Evolutionary conservation across 2,329 filamentous ascomycete genomes (phyloP).

Genomic region (Colletotrichum orchidophilum): DNA sequence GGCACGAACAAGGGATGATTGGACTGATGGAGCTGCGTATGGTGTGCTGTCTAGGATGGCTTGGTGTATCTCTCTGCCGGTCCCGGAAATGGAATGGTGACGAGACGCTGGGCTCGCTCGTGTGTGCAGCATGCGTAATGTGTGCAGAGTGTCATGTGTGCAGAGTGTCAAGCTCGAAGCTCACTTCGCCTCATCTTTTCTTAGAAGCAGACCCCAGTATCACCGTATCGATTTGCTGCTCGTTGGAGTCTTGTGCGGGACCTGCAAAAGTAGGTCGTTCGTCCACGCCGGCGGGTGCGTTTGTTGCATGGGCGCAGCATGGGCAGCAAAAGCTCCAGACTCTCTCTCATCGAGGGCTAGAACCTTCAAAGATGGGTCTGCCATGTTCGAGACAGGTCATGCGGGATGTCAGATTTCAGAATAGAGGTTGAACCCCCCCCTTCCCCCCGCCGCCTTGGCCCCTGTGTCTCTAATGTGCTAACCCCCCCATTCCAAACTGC

Average conservation of each 20-base stretch:
- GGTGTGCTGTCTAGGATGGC: not conserved
- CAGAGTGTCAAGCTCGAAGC: not conserved
- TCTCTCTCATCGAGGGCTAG: conserved; percentile 4
- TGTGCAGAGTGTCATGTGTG: no score
- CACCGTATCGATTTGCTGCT: not conserved
- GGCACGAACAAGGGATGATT: conserved; percentile 10
- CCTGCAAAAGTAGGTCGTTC: not conserved
- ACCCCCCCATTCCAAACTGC: not conserved
- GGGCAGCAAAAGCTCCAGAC: not conserved
- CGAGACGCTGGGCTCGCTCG: not conserved
- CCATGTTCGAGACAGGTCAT: conserved; percentile 29
- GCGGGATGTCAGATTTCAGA: conserved; percentile 19
- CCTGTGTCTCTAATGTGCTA: not conserved
- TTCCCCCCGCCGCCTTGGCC: not conserved
- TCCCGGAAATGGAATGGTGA: conserved; percentile 5
- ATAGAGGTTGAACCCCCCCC: conserved; percentile 3
- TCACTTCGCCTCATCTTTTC: conserved; percentile 6
- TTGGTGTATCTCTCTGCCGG: conserved; percentile 14
- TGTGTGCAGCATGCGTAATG: not conserved
- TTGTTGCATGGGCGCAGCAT: not conserved
- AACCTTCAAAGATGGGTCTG: conserved; percentile 18
- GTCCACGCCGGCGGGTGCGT: not conserved
- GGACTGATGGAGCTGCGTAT: conserved; percentile 1
- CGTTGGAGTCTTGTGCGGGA: not conserved
- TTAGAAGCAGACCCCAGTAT: not conserved